Evolutionary conservation across 208 protist species (phyloP).

Genomic region (Trypanosoma conorhini): DNA sequence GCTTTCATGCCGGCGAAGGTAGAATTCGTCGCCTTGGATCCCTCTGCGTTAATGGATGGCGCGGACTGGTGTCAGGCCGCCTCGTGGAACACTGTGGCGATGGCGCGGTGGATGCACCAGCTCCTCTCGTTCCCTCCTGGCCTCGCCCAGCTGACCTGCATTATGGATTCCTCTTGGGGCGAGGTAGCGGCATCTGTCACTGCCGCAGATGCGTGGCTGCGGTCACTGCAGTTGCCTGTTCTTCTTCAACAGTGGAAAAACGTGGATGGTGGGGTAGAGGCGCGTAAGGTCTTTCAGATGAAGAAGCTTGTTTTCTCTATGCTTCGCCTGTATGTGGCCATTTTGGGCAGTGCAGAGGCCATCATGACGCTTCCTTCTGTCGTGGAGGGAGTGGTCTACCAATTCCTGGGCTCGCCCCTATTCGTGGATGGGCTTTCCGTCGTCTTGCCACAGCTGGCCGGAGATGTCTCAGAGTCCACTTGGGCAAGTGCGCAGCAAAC

Average conservation of each 20-base stretch:
- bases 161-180: conserved; percentile 33
- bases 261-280: conserved; percentile 34
- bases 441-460: conserved; percentile 31
- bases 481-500: conserved; percentile 31
- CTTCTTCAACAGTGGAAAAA: conserved; percentile 41
- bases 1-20: conserved; percentile 21
- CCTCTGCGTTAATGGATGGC: conserved; percentile 50
- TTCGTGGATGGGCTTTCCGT: conserved; percentile 68
- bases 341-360: conserved; percentile 47
- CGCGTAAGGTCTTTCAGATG: conserved; percentile 41
- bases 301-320: conserved; percentile 51
- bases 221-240: conserved; percentile 68
- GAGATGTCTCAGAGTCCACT: conserved; percentile 33
- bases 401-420: conserved; percentile 71
- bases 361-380: conserved; percentile 56
- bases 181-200: background rate
- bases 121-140: conserved; percentile 63
- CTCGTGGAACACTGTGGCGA: conserved; percentile 39
- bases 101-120: conserved; percentile 45
- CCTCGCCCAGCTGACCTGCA: conserved; percentile 69
- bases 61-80: conserved; percentile 70
- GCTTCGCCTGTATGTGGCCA: conserved; percentile 50
- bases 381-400: conserved; percentile 38
- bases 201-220: conserved; percentile 38
- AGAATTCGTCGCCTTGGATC: conserved; percentile 64